Evolutionary conservation across 1,284 basidiomycete genomes (phyloP), one percentile per base, ranked within the genome.

Genomic region (Tilletia setariae): DNA sequence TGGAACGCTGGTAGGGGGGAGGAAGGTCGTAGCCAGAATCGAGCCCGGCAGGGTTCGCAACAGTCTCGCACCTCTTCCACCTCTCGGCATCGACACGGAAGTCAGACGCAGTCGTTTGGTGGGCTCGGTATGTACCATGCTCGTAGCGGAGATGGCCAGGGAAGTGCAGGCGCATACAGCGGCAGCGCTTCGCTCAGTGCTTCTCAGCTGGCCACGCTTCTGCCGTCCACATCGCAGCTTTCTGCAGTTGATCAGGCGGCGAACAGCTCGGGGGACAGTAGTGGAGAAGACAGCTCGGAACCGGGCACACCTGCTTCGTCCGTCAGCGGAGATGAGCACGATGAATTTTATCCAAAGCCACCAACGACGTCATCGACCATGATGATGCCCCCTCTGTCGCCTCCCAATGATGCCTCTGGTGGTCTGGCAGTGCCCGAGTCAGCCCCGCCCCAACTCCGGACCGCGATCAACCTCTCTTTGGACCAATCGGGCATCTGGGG

Each of bases 221-320:
- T 42, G 67, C 23, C 32, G 61, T 62, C 23, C 25, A 44, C 42
- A 62, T 23, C 40, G 64, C 35, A 40, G 35, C 35, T 40, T 11
- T 40, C 35, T 11, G 35, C 35, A 40, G 35, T 11, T 6, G 35
- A 40, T 40, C 35, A 11, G 4, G 40, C 15, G 19, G 64, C 28
- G 32, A 68, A 70, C 68, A 75, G 75, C 64, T 76, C 76, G 23
- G 69, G 68, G 21, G 70, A 70, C 3, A 77, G 78, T 62, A 76
- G 76, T 40, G 35, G 35, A 21, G 71, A 73, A 1, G 77, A 72
- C 63, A 71, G 74, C 53, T 74, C 72, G 28, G 77, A 79, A 44
- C 78, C 77, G 2, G 74, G 73, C 47, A 79, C 78, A 6, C 77
- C 78, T 16, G 73, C 76, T 19, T 73, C 74, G 53, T 64, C 72